Evolutionary conservation across 805 yeast species (phyloP), one percentile per base, ranked within the genome.

Genomic region (Lachancea kluyveri): DNA sequence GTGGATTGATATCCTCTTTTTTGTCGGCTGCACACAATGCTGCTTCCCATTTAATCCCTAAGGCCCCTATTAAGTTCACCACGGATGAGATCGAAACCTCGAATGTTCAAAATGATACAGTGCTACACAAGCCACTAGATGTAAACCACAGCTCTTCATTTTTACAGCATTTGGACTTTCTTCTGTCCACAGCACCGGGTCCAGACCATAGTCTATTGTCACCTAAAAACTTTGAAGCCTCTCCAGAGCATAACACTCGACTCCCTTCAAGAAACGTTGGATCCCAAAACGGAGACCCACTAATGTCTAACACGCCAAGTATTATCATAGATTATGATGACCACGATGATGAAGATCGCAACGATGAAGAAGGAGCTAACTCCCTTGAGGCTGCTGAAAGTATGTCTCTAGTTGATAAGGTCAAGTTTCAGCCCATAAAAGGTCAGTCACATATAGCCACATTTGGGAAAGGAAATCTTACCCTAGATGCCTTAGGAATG

Each of bases 381-480:
- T 42, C 44, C 1, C 43, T 31, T 11, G 55, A 59, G 30, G 65
- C 69, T 12, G 68, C 61, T 11, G 33, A 35, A 8, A 15, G 31
- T 8, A 30, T 26, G 17, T 17, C 31, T 14, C 28, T 33, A 8
- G 33, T 45, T 4, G 45, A 44, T 19, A 52, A 45, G 24, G 57
- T 53, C 4, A 48, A 51, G 30, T 53, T 54, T 24, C 43, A 50
- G 34, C 46, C 45, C 60, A 65, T 49, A 59, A 63, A 39, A 59
- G 70, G 7, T 41, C 70, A 10, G 43, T 68, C 39, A 61, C 68
- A 30, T 62, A 48, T 74, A 9, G 61, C 68, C 17, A 65, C 79
- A 0, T 46, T 75, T 45, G 82, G 82, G 4, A 59, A 60, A 27
- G 82, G 82, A 2, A 68, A 71, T 35, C 55, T 75, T 23, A 59